Evolutionary conservation across 345 rosid species (phyloP).

Genomic region (Arabis alpina): DNA sequence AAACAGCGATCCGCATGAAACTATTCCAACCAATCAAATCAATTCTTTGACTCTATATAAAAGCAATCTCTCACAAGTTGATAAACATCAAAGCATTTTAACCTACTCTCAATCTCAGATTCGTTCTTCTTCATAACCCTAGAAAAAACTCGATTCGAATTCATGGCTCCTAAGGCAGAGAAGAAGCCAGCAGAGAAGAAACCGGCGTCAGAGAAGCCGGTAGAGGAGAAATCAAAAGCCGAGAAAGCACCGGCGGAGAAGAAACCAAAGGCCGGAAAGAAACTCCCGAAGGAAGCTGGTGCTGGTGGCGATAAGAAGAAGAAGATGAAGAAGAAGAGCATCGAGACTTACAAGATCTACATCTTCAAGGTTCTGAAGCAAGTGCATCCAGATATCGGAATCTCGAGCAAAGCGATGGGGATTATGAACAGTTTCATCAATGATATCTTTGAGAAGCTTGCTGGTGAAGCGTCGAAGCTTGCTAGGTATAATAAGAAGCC

Average conservation of each 20-base stretch:
- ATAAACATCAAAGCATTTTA: background rate
- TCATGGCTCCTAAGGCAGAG: constrained; percentile 54
- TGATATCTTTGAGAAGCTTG: constrained; percentile 75
- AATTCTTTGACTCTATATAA: constrained; percentile 16
- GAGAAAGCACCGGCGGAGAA: constrained; percentile 91
- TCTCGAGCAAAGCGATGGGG: constrained; percentile 78
- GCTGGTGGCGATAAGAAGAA: constrained; percentile 69
- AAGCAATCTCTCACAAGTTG: background rate
- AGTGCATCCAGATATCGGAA: constrained; percentile 65
- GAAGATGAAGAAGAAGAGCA: constrained; percentile 69
- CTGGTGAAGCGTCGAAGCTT: constrained; percentile 70
- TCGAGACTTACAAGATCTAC: constrained; percentile 89
- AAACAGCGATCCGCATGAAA: constrained; percentile 18
- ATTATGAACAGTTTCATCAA: constrained; percentile 82
- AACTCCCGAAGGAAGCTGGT: constrained; percentile 73
- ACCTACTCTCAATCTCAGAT: constrained; percentile 18
- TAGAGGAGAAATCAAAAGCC: constrained; percentile 71
- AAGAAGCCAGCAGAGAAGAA: constrained; percentile 81
- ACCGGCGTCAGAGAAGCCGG: constrained; percentile 64
- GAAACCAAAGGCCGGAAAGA: constrained; percentile 89
- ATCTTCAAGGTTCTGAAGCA: constrained; percentile 73
- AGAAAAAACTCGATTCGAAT: constrained; percentile 3
- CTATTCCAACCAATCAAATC: constrained; percentile 21
- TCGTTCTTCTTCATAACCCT: background rate
- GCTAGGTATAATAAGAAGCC: constrained; percentile 93